These are phyloP conservation scores for Phytophthora tubulina DNA, from an alignment of 352 stramenopile species.

Conservation along the genomic window DNA sequence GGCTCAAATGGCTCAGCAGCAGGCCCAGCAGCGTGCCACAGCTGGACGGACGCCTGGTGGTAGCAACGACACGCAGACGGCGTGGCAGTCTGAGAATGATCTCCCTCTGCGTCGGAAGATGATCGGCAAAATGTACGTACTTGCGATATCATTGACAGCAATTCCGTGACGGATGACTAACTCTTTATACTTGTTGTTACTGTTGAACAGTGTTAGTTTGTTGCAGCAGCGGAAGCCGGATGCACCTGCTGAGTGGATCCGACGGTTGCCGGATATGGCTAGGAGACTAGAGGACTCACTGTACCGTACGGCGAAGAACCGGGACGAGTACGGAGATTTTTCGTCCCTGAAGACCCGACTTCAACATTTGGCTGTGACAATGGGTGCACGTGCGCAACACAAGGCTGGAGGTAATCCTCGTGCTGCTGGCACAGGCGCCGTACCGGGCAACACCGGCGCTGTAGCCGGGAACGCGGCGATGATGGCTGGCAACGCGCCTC, in stretches of 20 bases:
- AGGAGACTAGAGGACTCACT: slow-evolving; percentile 97
- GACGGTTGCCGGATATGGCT: slow-evolving; percentile 98
- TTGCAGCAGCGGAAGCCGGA: slow-evolving; percentile 97
- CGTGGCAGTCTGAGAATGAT: slow-evolving; percentile 91
- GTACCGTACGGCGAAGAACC: slow-evolving; percentile 93
- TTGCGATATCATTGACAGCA: background rate
- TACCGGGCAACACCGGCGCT: slow-evolving; percentile 39
- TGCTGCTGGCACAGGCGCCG: slow-evolving; percentile 40
- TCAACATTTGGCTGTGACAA: slow-evolving; percentile 95
- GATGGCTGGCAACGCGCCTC: slow-evolving; percentile 55
- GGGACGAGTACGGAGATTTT: slow-evolving; percentile 97
- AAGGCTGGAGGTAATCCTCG: slow-evolving; percentile 70
- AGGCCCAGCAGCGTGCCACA: slow-evolving; percentile 60
- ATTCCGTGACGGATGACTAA: background rate
- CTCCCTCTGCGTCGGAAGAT: slow-evolving; percentile 88
- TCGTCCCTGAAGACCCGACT: slow-evolving; percentile 96
- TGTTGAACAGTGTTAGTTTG: slow-evolving; percentile 88
- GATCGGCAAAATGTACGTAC: slow-evolving; percentile 92
- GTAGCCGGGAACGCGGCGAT: slow-evolving; percentile 48
- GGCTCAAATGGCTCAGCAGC: slow-evolving; percentile 53
- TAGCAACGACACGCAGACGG: slow-evolving; percentile 64
- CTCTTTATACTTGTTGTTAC: slow-evolving; percentile 6
- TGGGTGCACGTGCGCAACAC: slow-evolving; percentile 85
- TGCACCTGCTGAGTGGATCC: slow-evolving; percentile 96
- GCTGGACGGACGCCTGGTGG: slow-evolving; percentile 45